Conservation (phyloP, 2,329 filamentous ascomycete genomes). For the Dactylellina cionopaga region DNA sequence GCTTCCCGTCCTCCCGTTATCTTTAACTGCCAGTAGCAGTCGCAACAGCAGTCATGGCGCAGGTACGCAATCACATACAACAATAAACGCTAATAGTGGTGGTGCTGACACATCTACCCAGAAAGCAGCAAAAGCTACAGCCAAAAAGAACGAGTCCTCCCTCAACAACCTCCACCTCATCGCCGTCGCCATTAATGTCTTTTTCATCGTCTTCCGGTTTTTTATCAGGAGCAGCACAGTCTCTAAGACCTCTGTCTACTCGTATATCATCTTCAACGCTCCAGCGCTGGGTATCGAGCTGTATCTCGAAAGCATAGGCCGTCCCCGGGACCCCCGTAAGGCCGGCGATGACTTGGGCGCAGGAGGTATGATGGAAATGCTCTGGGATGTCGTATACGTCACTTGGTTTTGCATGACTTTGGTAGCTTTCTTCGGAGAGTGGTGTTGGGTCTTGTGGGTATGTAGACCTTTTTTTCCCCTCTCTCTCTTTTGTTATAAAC, state of each 20-base stretch:
- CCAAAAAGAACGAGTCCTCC: conserved; percentile 78
- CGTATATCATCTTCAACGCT: conserved; percentile 76
- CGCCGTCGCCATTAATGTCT: conserved; percentile 74
- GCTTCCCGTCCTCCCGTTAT: background rate
- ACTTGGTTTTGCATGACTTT: conserved; percentile 81
- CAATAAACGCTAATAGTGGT: too few relatives aligned
- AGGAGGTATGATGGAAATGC: conserved; percentile 90
- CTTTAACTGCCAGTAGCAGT: background rate
- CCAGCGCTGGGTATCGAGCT: conserved; percentile 84
- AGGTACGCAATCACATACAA: conserved; percentile 14
- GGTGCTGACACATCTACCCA: conserved; percentile 25
- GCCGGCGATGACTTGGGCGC: conserved; percentile 87
- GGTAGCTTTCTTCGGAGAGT: conserved; percentile 83
- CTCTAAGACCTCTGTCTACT: conserved; percentile 62
- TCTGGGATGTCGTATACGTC: conserved; percentile 97
- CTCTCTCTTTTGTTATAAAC: conserved; percentile 3
- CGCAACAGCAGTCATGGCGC: conserved; percentile 28
- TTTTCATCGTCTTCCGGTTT: conserved; percentile 78
- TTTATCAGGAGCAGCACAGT: conserved; percentile 67
- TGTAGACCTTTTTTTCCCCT: conserved; percentile 14
- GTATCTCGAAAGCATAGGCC: conserved; percentile 83
- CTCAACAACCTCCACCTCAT: conserved; percentile 85
- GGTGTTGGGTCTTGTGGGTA: conserved; percentile 74
- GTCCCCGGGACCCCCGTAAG: conserved; percentile 69
- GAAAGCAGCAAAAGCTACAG: conserved; percentile 66